phyloP scores from a whole-genome alignment of 192 early-diverging fungal genomes.

The Coemansia sp. region DNA sequence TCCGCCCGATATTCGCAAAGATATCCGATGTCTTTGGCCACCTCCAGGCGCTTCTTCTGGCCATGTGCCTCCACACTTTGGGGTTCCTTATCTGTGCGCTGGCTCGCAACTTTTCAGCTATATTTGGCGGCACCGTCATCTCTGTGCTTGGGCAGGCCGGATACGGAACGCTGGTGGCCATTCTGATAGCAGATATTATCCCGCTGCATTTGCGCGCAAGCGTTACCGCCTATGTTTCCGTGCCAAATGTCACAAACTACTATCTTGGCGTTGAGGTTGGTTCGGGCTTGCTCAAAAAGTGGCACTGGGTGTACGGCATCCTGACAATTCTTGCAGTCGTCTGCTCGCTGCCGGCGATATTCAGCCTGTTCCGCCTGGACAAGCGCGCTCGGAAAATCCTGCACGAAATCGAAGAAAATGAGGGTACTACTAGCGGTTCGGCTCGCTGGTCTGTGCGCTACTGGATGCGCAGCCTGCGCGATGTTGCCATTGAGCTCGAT shows the following conservation, averaged over 20 bases:
- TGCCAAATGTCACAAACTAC: slow-evolving; percentile 48
- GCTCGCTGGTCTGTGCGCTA: not conserved
- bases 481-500: slow-evolving; percentile 33
- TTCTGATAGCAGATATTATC: slow-evolving; percentile 41
- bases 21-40: slow-evolving; percentile 42
- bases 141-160: slow-evolving; percentile 43
- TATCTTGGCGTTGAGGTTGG: slow-evolving; percentile 46
- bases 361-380: slow-evolving; percentile 27
- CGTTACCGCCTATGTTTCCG: slow-evolving; percentile 34
- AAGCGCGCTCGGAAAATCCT: slow-evolving; percentile 27
- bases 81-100: slow-evolving; percentile 34
- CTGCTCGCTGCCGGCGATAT: slow-evolving; percentile 27
- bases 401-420: slow-evolving; percentile 5
- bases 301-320: slow-evolving; percentile 52
- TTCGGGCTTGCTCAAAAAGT: slow-evolving; percentile 18
- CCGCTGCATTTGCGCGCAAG: slow-evolving; percentile 41
- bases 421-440: not conserved
- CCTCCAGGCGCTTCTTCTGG: slow-evolving; percentile 17
- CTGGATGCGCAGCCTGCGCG: not conserved
- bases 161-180: slow-evolving; percentile 42
- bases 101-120: slow-evolving; percentile 27
- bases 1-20: slow-evolving; percentile 42
- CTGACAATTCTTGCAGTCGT: slow-evolving; percentile 37
- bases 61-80: slow-evolving; percentile 34
- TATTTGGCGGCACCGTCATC: slow-evolving; percentile 49